phyloP scores from a whole-genome alignment of 768 basidiomycete genomes.

The Aureoboletus auriporus region DNA sequence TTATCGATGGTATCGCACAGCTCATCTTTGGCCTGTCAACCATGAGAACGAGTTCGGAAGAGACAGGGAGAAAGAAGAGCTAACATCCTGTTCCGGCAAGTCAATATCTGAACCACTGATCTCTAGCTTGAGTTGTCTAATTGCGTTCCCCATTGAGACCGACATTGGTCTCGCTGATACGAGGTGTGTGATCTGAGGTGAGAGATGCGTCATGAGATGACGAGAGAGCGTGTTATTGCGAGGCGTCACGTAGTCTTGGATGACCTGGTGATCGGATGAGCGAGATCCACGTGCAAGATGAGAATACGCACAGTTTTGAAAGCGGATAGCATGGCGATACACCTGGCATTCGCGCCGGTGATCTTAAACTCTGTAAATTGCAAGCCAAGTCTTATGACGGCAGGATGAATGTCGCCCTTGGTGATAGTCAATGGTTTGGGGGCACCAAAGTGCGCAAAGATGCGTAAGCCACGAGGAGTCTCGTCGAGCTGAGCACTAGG shows the following conservation, averaged over 20 bases:
- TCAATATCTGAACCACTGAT: slow-evolving; percentile 92
- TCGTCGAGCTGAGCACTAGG: slow-evolving; percentile 33
- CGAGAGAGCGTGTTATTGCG: slow-evolving; percentile 82
- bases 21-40: slow-evolving; percentile 74
- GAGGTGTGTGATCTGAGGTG: slow-evolving; percentile 89
- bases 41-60: neutral
- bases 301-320: slow-evolving; percentile 76
- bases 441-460: slow-evolving; percentile 83
- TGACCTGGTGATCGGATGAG: slow-evolving; percentile 53
- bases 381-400: slow-evolving; percentile 79
- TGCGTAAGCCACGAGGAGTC: slow-evolving; percentile 59
- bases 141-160: slow-evolving; percentile 92
- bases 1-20: slow-evolving; percentile 84
- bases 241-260: slow-evolving; percentile 86
- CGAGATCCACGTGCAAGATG: neutral
- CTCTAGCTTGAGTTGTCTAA: slow-evolving; percentile 90
- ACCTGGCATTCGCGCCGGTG: slow-evolving; percentile 91
- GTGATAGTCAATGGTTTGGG: slow-evolving; percentile 51
- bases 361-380: slow-evolving; percentile 92
- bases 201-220: slow-evolving; percentile 88
- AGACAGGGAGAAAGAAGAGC: slow-evolving; percentile 12
- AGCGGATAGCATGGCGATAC: slow-evolving; percentile 85
- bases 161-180: slow-evolving; percentile 88
- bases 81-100: slow-evolving; percentile 90
- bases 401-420: slow-evolving; percentile 90